Evolutionary conservation across 1,284 basidiomycete genomes (phyloP).

Genomic region (Volvariella surrecta): DNA sequence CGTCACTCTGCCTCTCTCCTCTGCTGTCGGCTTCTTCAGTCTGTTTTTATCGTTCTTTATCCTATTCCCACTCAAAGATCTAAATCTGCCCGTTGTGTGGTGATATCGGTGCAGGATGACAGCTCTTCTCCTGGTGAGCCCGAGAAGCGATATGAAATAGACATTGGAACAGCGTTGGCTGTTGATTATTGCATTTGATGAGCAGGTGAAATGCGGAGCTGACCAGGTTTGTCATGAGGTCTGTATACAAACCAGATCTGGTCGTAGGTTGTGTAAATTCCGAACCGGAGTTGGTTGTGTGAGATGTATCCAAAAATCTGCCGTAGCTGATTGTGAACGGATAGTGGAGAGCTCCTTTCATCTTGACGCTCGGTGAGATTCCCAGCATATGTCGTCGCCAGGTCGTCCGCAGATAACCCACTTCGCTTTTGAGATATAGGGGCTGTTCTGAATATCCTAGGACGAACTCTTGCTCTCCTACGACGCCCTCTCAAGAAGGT

Average conservation of each 20-base stretch:
- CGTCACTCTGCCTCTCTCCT: background rate
- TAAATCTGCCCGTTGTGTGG: too few species aligned
- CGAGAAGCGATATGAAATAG: background rate
- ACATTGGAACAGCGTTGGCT: slow-evolving; percentile 1
- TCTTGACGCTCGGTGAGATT: too few species aligned
- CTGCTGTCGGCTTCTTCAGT: background rate
- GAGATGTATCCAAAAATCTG: background rate
- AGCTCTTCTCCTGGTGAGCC: background rate
- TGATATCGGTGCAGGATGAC: background rate
- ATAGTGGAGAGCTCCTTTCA: too few species aligned
- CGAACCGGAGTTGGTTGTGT: background rate
- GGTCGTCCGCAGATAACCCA: too few species aligned
- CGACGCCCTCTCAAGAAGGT: too few species aligned
- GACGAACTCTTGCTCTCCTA: too few species aligned
- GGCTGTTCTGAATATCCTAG: too few species aligned
- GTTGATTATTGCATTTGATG: background rate
- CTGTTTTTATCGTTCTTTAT: too few species aligned
- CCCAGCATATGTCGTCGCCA: too few species aligned
- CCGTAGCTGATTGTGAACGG: too few species aligned
- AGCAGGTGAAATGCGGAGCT: background rate
- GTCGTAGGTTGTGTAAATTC: background rate
- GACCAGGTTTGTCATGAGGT: background rate
- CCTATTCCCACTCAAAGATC: too few species aligned
- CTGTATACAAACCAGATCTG: background rate
- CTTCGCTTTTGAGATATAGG: too few species aligned